Percentiles rank a stretch among this genome's conserved stretches.
Conservation (phyloP, 352 stramenopile genomes). For the Phytopythium delawarense region DNA sequence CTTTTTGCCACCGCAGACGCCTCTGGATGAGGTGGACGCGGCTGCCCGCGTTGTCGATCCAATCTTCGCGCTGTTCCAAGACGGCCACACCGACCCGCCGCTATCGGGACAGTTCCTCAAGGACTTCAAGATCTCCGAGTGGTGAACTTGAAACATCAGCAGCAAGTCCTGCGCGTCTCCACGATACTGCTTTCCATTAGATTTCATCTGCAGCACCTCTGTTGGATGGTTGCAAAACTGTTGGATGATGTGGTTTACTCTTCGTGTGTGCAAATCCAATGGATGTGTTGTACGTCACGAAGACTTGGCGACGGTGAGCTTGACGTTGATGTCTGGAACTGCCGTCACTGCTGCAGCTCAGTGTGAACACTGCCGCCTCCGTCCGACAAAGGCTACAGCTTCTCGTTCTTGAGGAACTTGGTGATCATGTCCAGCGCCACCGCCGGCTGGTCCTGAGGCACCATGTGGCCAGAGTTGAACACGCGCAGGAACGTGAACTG, state of each 20-base stretch:
- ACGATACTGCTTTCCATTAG: too few species aligned
- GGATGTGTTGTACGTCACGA: too few species aligned
- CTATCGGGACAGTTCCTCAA: slow-evolving; percentile 85
- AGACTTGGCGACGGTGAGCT: too few species aligned
- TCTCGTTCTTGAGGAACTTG: slow-evolving; percentile 48
- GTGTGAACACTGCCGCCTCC: too few species aligned
- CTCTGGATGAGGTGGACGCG: slow-evolving; percentile 97
- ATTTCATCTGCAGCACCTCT: too few species aligned
- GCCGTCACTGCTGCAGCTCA: too few species aligned
- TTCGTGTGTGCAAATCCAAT: too few species aligned
- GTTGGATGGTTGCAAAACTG: too few species aligned
- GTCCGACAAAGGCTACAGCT: too few species aligned
- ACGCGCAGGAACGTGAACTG: slow-evolving; percentile 50
- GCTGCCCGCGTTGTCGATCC: slow-evolving; percentile 94
- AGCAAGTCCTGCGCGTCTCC: too few species aligned
- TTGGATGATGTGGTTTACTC: too few species aligned
- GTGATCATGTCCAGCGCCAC: slow-evolving; percentile 55
- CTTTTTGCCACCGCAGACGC: slow-evolving; percentile 60
- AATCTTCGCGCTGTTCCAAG: slow-evolving; percentile 83
- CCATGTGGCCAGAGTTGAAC: slow-evolving; percentile 55
- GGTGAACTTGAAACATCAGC: slow-evolving; percentile 36
- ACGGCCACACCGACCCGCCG: slow-evolving; percentile 57
- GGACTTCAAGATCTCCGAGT: slow-evolving; percentile 75
- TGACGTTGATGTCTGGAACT: too few species aligned
- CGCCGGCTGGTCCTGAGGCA: slow-evolving; percentile 43